Base-by-base conservation (phyloP, 805 yeast species). In the Spathaspora hagerdaliae region DNA sequence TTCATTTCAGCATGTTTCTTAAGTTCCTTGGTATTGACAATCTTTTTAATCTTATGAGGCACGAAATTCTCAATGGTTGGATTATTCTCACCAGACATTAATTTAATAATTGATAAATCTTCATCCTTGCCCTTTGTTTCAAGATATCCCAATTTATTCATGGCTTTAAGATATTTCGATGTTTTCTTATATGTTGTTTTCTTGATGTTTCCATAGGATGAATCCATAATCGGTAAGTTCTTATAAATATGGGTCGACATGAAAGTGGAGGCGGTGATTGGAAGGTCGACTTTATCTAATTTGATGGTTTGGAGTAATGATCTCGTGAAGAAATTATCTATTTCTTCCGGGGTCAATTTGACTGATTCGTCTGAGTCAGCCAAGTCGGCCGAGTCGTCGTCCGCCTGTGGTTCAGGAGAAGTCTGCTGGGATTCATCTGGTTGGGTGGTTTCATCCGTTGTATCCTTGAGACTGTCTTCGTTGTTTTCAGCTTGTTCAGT, bases 181-280 rank as follows among this genome's bases (percentile, higher is more conserved):
- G 92, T 81, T 58, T 92, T 92, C 63, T 87, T 90, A 96, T 96
- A 92, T 2, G 90, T 79, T 0, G 96, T 82, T 57, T 81, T 85
- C 63, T 90, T 91, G 47, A 86, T 76, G 52, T 78, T 82, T 35
- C 83, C 77, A 42, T 65, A 64, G 27, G 66, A 61, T 4, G 68
- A 57, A 54, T 81, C 84, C 44, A 85, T 75, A 1, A 78, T 73
- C 0, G 96, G 95, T n/a, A 92, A 63, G 63, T 89, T 87, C 41
- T 78, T 78, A 49, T 82, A 72, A 11, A 91, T 68, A 54, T 82
- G 82, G 38, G 74, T 77, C 0, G 94, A 77, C 74, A 91, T 82
- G 61, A 92, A 85, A 19, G 74, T 77, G 0, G 97, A 87, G 3
- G 95, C 74, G 1, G 78, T 66, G 27, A 87, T 73, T 6, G 98